Base-by-base conservation (phyloP, 2,329 filamentous ascomycete genomes). In the Colletotrichum lindemuthianum region DNA sequence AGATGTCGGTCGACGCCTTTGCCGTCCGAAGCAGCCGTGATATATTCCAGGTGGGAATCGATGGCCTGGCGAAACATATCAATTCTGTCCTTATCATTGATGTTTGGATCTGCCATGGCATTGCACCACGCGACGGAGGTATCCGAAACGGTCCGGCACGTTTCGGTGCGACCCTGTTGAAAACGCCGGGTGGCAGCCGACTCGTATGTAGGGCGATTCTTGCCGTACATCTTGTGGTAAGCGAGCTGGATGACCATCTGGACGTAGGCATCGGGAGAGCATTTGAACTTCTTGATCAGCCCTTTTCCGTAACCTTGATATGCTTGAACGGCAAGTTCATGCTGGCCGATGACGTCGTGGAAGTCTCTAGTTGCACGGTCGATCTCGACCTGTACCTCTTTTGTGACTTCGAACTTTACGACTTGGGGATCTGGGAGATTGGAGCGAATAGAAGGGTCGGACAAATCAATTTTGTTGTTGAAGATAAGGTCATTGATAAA, bases 201-300 rank as follows among this genome's bases (percentile, higher is more conserved):
- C 81, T 99, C 96, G 82, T 99, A 99, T 0, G 96, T 99, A 1
- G 96, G 96, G 4, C 96, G 88, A 85, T 94, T 97, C 85, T 94
- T 93, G 84, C 96, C 96, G 80, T 96, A 97, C 92, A 99, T 97
- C 82, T 98, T 98, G 86, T 90, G 90, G 85, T 99, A 99, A 43
- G 96, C 96, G 57, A 98, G 88, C 79, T 99, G 96, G 77, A 99
- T 99, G 77, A 97, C 83, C 93, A 99, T 96, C 81, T 99, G 96
- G 45, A 98, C 93, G 78, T 96, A 99, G 37, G 95, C 96, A 73
- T 99, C 96, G 36, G 96, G 96, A 33, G 92, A 96, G 87, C 92
- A 97, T 82, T 93, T 96, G 89, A 99, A 98, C 80, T 97, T 96
- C 89, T 99, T 99, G 85, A 99, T 98, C 67, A 99, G 84, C 33